Conservation (phyloP, 2,329 filamentous ascomycete species). For the Sporothrix euskadiensis region DNA sequence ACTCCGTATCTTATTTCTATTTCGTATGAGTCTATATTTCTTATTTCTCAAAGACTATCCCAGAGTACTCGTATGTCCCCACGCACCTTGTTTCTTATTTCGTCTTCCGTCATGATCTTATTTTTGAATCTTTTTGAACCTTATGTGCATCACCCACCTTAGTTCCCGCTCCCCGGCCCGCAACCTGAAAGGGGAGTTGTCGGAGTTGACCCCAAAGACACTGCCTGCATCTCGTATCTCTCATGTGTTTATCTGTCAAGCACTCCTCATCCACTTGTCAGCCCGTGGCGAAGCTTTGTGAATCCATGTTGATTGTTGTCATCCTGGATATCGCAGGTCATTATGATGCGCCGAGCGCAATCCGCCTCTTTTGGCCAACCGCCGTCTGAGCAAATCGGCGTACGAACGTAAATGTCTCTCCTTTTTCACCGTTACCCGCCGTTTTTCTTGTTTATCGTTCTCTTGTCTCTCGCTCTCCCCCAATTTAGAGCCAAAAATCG, state of each 20-base stretch:
- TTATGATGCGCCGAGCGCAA: too few species aligned
- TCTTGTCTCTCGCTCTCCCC: neutral
- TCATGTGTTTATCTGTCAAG: neutral
- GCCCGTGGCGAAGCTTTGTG: neutral
- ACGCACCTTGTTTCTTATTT: neutral
- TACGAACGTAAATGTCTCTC: neutral
- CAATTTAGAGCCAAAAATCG: neutral
- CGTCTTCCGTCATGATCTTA: neutral
- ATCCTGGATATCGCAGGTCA: too few species aligned
- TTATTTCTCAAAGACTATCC: neutral
- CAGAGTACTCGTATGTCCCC: neutral
- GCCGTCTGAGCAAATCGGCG: too few species aligned
- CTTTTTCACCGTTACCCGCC: neutral
- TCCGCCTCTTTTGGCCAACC: too few species aligned
- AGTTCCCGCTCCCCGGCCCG: neutral
- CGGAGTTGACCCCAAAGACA: neutral
- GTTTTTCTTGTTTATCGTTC: neutral
- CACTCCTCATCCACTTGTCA: neutral
- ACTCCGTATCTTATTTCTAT: neutral
- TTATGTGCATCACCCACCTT: neutral
- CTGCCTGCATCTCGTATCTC: neutral
- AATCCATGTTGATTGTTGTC: neutral
- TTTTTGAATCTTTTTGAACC: neutral
- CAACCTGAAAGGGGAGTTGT: neutral
- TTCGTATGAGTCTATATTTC: neutral